Base-by-base conservation (phyloP, 2,329 filamentous ascomycete species). In the Colletotrichum karsti region DNA sequence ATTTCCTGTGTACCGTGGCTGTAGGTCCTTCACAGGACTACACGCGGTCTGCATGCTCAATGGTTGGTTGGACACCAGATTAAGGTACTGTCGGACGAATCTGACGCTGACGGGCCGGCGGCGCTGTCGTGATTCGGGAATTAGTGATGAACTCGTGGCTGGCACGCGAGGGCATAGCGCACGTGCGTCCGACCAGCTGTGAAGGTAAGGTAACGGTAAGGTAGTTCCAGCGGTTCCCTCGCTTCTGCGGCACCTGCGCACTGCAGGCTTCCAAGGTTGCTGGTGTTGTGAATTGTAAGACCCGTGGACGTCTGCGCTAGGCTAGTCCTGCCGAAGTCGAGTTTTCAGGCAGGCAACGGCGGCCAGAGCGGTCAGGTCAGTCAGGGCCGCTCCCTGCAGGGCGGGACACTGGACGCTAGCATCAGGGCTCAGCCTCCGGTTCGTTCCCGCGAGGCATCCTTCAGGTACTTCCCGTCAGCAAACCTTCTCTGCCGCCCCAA, bases 81-180 rank as follows among this genome's bases (percentile, higher is more conserved):
- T 46, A 46, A n/a, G 20, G 42, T 46, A 46, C 20, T 22, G n/a
- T 13, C 9, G 41, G 18, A 44, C n/a, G 41, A 9, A 22, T 20
- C 22, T 44, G 18, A 44, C 59, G 35, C 46, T 54, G 57, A 24
- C 20, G 20, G 46, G 24, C 46, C 46, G 26, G 56, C 35, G 22
- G 15, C 37, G 54, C 26, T n/a, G 54, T 57, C 26, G 44, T 57
- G 37, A 37, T 35, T 44, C 58, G 35, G 26, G 55, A 59, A 35
- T 35, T 13, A 13, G 33, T 13, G 9, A 13, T 35, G 20, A n/a
- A n/a, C 18, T 62, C 44, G 48, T 39, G n/a, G 39, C 37, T 57
- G 37, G 46, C 33, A 65, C 46, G 62, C 37, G 37, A 65, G 46
- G 44, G 37, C 56, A 44, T 26, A 37, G 35, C n/a, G 56, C 56